Percentiles rank a stretch among this genome's conserved stretches.
These are phyloP conservation scores for Stenogyne calaminthoides DNA, from an alignment of 305 asterid species.

Conservation along the genomic window DNA sequence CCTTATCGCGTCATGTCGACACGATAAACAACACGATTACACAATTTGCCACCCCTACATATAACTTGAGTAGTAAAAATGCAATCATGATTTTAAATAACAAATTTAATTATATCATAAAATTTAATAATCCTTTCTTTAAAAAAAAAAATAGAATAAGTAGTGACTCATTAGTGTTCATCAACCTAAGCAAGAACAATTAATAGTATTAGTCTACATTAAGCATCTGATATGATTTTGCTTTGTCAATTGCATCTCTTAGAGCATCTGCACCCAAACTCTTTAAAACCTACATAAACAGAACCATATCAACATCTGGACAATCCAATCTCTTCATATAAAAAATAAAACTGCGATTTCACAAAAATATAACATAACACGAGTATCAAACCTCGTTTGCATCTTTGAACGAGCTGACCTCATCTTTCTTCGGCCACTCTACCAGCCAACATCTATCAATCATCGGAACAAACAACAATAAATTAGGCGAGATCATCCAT, in stretches of 20 bases:
- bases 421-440: conserved; percentile 65
- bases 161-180: too few species aligned
- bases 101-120: too few species aligned
- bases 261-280: conserved; percentile 55
- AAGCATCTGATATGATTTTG: conserved; percentile 39
- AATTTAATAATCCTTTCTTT: too few species aligned
- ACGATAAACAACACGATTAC: too few species aligned
- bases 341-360: not conserved
- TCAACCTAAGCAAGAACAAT: too few species aligned
- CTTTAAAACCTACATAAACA: conserved; percentile 49
- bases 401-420: conserved; percentile 55
- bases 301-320: conserved; percentile 17
- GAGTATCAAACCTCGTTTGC: conserved; percentile 65
- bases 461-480: not conserved
- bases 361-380: not conserved
- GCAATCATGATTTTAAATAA: too few species aligned
- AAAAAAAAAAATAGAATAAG: too few species aligned
- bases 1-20: too few species aligned
- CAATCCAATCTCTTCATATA: not conserved
- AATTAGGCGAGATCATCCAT: not conserved
- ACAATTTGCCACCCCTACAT: too few species aligned
- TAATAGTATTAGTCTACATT: conserved; percentile 11
- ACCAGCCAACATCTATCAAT: conserved; percentile 64
- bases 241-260: conserved; percentile 48
- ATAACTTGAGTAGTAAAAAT: too few species aligned